Evolutionary conservation across 2,329 filamentous ascomycete species (phyloP).

Genomic region (Sporothrix luriei): DNA sequence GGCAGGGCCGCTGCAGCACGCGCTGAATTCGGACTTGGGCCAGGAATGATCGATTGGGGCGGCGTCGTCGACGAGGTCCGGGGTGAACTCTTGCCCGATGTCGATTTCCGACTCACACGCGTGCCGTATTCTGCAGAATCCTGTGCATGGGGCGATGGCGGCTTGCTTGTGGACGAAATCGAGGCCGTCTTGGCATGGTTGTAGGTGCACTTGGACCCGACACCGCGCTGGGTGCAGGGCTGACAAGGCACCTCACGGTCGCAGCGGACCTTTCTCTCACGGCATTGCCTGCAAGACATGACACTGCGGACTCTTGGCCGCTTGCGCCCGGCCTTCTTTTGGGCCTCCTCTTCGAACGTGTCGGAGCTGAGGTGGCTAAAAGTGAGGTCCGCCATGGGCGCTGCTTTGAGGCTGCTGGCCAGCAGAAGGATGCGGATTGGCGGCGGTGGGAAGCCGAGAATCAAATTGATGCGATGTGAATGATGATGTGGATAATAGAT

Average conservation of each 20-base stretch:
- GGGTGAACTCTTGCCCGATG: neutral
- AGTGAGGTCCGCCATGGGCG: slow-evolving; percentile 27
- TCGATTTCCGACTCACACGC: neutral
- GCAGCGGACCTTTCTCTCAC: slow-evolving; percentile 30
- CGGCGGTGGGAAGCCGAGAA: neutral
- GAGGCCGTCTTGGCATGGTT: neutral
- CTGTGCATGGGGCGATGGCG: neutral
- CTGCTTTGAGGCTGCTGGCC: neutral
- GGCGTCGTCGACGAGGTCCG: neutral
- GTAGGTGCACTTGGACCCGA: slow-evolving; percentile 28
- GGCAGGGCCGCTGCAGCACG: neutral
- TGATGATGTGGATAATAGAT: neutral
- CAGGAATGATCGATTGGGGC: neutral
- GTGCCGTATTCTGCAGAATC: neutral
- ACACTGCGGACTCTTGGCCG: slow-evolving; percentile 30
- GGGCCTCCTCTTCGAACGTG: slow-evolving; percentile 30
- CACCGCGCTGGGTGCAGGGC: slow-evolving; percentile 22
- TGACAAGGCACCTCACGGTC: slow-evolving; percentile 30
- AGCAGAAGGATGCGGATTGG: neutral
- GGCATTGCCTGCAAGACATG: slow-evolving; percentile 31
- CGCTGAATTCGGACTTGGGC: neutral
- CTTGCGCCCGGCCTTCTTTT: slow-evolving; percentile 32
- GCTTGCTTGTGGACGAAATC: neutral
- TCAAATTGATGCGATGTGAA: neutral
- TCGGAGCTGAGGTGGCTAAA: slow-evolving; percentile 34